These are phyloP conservation scores for Gliomastix tumulicola DNA, from an alignment of 2,329 filamentous ascomycete species.

Conservation along the genomic window DNA sequence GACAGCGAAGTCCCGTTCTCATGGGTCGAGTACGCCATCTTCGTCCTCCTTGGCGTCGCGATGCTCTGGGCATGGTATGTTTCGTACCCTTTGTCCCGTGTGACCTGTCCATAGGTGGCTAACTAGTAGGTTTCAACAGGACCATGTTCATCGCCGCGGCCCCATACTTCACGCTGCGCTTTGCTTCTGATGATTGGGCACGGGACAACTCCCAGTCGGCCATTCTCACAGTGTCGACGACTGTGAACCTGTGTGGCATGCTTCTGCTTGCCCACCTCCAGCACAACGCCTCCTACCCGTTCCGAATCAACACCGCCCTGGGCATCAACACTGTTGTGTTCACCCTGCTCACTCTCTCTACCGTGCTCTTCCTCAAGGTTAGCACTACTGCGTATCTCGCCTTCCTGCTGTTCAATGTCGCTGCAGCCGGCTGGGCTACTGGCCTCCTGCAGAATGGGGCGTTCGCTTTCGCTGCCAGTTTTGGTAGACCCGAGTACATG, in stretches of 20 bases:
- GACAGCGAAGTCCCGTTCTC: slow-evolving; percentile 56
- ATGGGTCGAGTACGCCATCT: slow-evolving; percentile 80
- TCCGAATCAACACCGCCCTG: slow-evolving; percentile 73
- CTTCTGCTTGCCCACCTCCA: slow-evolving; percentile 75
- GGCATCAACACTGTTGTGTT: slow-evolving; percentile 74
- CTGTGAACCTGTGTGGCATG: slow-evolving; percentile 74
- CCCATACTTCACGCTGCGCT: slow-evolving; percentile 85
- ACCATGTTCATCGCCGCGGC: slow-evolving; percentile 98
- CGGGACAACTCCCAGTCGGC: slow-evolving; percentile 80
- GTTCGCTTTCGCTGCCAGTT: slow-evolving; percentile 84
- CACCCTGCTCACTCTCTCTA: slow-evolving; percentile 72
- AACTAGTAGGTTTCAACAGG: no score
- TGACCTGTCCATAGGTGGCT: no score
- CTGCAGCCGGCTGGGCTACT: slow-evolving; percentile 69
- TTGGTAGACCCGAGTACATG: slow-evolving; percentile 81
- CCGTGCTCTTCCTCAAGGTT: slow-evolving; percentile 56
- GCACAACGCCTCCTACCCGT: slow-evolving; percentile 76
- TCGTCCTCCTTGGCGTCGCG: slow-evolving; percentile 76
- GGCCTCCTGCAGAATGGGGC: slow-evolving; percentile 89
- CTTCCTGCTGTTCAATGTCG: slow-evolving; percentile 79
- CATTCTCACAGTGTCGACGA: slow-evolving; percentile 78
- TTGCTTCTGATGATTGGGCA: slow-evolving; percentile 63
- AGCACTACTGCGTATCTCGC: slow-evolving; percentile 64
- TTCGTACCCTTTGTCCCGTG: no score
- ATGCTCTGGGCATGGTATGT: slow-evolving; percentile 96